Conservation (phyloP, 768 basidiomycete species). For the Leccinum ochraceum region DNA sequence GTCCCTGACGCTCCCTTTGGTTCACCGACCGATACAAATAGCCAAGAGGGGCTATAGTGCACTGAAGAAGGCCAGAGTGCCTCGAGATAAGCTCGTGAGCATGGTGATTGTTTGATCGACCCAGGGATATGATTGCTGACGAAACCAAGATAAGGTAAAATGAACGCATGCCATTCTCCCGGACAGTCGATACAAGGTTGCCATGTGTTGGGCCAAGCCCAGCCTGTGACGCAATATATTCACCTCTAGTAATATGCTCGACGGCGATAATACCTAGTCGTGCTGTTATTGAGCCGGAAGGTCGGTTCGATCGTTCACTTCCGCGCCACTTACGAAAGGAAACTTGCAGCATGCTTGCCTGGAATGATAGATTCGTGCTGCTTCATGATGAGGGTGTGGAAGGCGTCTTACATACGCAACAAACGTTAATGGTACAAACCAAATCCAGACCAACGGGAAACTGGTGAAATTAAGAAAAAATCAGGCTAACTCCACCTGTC, state of each 20-base stretch:
- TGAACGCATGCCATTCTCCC: conserved; percentile 1
- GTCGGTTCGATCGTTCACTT: conserved; percentile 26
- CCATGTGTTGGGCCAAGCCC: conserved; percentile 16
- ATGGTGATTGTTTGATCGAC: conserved; percentile 6
- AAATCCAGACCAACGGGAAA: conserved; percentile 11
- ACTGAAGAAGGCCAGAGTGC: conserved; percentile 3
- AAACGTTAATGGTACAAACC: conserved; percentile 20
- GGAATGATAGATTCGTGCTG: conserved; percentile 14
- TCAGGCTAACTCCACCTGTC: conserved; percentile 53
- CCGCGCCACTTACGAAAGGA: conserved; percentile 34
- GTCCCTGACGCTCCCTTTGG: conserved; percentile 22
- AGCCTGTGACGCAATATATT: conserved; percentile 30
- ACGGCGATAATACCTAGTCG: conserved; percentile 17
- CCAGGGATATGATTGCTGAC: conserved; percentile 2
- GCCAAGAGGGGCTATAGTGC: neutral
- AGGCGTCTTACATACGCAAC: conserved; percentile 26
- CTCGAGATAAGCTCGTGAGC: neutral
- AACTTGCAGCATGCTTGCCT: conserved; percentile 24
- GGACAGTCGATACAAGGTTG: conserved; percentile 3
- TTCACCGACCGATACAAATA: conserved; percentile 1
- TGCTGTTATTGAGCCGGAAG: conserved; percentile 19
- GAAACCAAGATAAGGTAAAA: conserved; percentile 4
- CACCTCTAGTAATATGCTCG: conserved; percentile 18
- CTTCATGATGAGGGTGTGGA: conserved; percentile 22
- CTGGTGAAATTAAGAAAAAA: neutral